phyloP scores from a whole-genome alignment of 805 yeast species.

The Pichia kluyveri region DNA sequence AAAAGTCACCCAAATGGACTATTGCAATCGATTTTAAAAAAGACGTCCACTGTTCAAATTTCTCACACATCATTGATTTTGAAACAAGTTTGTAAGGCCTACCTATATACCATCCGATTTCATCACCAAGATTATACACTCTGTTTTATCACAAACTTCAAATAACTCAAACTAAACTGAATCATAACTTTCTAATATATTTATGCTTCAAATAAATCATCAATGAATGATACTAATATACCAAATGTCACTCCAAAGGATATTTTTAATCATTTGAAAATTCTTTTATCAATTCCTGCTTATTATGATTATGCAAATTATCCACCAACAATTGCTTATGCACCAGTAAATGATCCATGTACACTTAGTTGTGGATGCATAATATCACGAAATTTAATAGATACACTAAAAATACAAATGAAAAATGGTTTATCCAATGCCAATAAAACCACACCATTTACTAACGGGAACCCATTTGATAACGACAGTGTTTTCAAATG shows the following conservation, averaged over 20 bases:
- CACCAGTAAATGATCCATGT: background rate
- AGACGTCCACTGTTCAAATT: no score
- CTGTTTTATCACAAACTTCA: no score
- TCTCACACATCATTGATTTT: no score
- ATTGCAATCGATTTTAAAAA: no score
- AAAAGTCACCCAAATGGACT: no score
- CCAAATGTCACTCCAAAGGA: background rate
- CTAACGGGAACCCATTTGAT: background rate
- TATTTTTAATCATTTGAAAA: background rate
- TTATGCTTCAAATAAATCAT: no score
- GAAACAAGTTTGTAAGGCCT: no score
- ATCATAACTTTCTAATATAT: no score
- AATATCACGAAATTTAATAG: background rate
- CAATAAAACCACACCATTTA: background rate
- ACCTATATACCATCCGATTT: no score
- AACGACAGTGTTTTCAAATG: constrained; percentile 14
- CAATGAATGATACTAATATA: background rate
- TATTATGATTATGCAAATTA: background rate
- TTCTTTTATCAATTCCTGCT: background rate
- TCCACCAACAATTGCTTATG: background rate
- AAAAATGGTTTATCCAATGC: background rate
- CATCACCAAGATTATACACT: no score
- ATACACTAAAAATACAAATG: background rate
- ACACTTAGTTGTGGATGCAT: background rate
- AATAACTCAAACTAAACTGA: no score